Evolutionary conservation across 805 yeast genomes (phyloP), one percentile per base, ranked within the genome.

Genomic region (Candida ulmi): DNA sequence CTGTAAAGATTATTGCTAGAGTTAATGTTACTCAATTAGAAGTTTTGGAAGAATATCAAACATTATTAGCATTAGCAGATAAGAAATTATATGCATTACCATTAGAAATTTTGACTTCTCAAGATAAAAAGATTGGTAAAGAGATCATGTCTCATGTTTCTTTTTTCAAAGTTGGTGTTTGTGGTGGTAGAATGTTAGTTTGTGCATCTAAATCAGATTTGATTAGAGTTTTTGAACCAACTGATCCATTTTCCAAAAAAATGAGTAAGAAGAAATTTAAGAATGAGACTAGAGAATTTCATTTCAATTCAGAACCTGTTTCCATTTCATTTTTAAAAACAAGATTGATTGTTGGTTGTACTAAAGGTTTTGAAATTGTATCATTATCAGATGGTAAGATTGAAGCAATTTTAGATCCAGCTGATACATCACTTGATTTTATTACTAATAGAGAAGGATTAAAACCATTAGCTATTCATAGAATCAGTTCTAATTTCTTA

Each of bases 391-490:
- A 83, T 38, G 83, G 86, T 43, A 85, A 80, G 43, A 88, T 85
- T 62, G 97, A 93, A 62, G 80, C 93, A 9, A 74, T 93, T 37
- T 69, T 93, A 52, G 98, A 93, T 64, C 96, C 96, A n/a, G 99
- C 98, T 1, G 99, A 93, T 57, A 95, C 98, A 0, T 88, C 97
- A 16, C 70, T 93, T 39, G 99, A 93, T 55, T 93, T 93, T 67
- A 97, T 93, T 12, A 86, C 79, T 42, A 85, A 78, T 44, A 71
- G 83, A 43, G 95, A 88, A 60, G 78, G 80, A 2, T 72, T 91
- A 44, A 85, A 86, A 54, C 99, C 99, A 16, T 76, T 88, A 60
- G 88, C 95, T 5, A 88, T 93, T 43, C 95, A 91, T 59, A 76
- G 96, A 45, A 79, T 93, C 42, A 93, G 91, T 42, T 79, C 82